Percentiles rank a stretch among this genome's conserved stretches.
These are phyloP conservation scores for Fusarium verticillioides DNA, from an alignment of 2,329 filamentous ascomycete genomes.

Conservation along the genomic window DNA sequence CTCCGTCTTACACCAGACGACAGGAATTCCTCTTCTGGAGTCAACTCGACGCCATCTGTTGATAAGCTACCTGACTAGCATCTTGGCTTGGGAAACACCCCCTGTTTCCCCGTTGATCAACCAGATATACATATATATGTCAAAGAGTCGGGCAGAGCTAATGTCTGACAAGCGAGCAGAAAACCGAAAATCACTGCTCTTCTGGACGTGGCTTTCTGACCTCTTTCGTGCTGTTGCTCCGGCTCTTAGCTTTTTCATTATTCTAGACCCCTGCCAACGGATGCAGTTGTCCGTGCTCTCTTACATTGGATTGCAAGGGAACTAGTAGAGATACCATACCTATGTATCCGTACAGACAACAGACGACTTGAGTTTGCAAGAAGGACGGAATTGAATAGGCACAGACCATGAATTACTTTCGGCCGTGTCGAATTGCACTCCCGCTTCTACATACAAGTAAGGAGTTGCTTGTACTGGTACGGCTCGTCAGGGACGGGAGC, in stretches of 20 bases:
- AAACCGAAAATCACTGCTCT: conserved; percentile 29
- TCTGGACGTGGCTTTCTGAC: conserved; percentile 27
- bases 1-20: conserved; percentile 21
- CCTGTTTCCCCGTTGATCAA: conserved; percentile 17
- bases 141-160: neutral
- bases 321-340: neutral
- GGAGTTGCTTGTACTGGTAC: conserved; percentile 8
- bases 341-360: neutral
- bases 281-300: conserved; percentile 35
- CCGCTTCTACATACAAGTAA: neutral
- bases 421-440: conserved; percentile 7
- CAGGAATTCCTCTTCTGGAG: neutral
- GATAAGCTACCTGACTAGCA: conserved; percentile 9
- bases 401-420: conserved; percentile 29
- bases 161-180: conserved; percentile 5
- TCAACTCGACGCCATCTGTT: neutral
- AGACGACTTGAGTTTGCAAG: conserved; percentile 14
- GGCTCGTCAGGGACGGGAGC: neutral
- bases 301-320: conserved; percentile 27
- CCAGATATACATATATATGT: conserved; percentile 1
- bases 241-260: conserved; percentile 1
- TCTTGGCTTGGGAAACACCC: conserved; percentile 6
- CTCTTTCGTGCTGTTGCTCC: conserved; percentile 23
- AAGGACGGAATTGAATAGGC: conserved; percentile 31
- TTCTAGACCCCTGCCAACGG: conserved; percentile 28